Evolutionary conservation across 371 early-diverging fungal species (phyloP).

Genomic region (Saksenaea vasiformis): DNA sequence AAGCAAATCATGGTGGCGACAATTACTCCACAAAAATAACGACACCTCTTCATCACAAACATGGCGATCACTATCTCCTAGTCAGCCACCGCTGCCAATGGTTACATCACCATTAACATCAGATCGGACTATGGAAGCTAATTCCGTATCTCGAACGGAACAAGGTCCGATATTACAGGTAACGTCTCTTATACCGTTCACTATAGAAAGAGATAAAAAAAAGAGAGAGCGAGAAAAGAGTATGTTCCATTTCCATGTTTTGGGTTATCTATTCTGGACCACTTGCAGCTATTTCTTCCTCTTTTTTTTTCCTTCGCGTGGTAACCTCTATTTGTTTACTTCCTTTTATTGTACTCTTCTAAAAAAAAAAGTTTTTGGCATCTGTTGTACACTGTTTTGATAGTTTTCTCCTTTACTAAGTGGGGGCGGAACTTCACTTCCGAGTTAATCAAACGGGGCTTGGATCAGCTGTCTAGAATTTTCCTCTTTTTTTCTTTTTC

Average conservation of each 20-base stretch:
- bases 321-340: too few relatives aligned
- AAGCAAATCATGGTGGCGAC: constrained; percentile 1
- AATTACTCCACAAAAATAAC: neutral
- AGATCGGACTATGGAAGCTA: neutral
- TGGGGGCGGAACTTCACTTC: neutral
- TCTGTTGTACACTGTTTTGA: neutral
- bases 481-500: neutral
- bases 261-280: too few relatives aligned
- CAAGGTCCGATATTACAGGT: constrained; percentile 2
- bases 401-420: too few relatives aligned
- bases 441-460: neutral
- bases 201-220: too few relatives aligned
- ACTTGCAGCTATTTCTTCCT: too few relatives aligned
- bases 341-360: too few relatives aligned
- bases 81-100: neutral
- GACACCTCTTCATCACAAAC: neutral
- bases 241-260: too few relatives aligned
- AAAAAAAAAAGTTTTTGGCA: too few relatives aligned
- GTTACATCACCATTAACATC: neutral
- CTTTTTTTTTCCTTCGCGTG: too few relatives aligned
- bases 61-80: constrained; percentile 2
- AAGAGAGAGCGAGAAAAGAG: too few relatives aligned
- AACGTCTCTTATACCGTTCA: neutral
- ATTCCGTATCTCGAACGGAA: constrained; percentile 5
- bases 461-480: neutral